phyloP scores from a whole-genome alignment of 352 stramenopile species.

The Phytophthora multivora region DNA sequence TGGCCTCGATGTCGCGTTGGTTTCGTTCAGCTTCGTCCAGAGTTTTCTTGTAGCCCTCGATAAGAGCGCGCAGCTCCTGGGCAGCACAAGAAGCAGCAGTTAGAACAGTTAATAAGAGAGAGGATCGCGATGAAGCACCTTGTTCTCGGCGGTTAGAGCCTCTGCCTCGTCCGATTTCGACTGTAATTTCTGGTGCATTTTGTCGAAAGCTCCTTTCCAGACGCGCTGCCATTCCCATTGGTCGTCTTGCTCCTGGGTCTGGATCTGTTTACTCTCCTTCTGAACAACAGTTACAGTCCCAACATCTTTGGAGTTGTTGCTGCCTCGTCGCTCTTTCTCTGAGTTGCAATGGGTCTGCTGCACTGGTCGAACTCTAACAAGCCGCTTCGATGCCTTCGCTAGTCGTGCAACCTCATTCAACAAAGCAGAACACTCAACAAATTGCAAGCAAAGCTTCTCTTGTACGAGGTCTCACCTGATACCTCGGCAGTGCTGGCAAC shows the following conservation, averaged over 20 bases:
- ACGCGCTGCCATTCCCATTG: slow-evolving; percentile 75
- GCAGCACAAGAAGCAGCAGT: not conserved
- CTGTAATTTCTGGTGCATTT: slow-evolving; percentile 50
- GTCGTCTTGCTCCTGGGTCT: slow-evolving; percentile 65
- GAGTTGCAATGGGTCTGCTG: not conserved
- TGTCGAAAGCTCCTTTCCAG: slow-evolving; percentile 76
- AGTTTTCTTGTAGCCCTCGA: slow-evolving; percentile 46
- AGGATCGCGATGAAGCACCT: slow-evolving; percentile 23
- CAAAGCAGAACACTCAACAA: not conserved
- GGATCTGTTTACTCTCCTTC: slow-evolving; percentile 52
- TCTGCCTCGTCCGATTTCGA: slow-evolving; percentile 36
- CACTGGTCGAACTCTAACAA: slow-evolving; percentile 1
- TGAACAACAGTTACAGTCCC: slow-evolving; percentile 10
- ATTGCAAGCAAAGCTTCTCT: not conserved
- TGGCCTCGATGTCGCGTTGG: slow-evolving; percentile 36
- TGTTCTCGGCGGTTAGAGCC: slow-evolving; percentile 47
- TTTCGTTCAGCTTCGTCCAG: slow-evolving; percentile 40
- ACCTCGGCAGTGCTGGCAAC: slow-evolving; percentile 49
- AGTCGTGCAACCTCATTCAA: slow-evolving; percentile 31
- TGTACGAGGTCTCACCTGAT: slow-evolving; percentile 36
- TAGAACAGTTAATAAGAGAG: not conserved
- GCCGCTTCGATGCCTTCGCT: slow-evolving; percentile 10
- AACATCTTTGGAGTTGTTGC: slow-evolving; percentile 14
- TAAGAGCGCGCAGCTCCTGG: slow-evolving; percentile 51
- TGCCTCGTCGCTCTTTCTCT: not conserved